These are phyloP conservation scores for Phytopythium ostracodes DNA, from an alignment of 352 stramenopile genomes.

Conservation along the genomic window DNA sequence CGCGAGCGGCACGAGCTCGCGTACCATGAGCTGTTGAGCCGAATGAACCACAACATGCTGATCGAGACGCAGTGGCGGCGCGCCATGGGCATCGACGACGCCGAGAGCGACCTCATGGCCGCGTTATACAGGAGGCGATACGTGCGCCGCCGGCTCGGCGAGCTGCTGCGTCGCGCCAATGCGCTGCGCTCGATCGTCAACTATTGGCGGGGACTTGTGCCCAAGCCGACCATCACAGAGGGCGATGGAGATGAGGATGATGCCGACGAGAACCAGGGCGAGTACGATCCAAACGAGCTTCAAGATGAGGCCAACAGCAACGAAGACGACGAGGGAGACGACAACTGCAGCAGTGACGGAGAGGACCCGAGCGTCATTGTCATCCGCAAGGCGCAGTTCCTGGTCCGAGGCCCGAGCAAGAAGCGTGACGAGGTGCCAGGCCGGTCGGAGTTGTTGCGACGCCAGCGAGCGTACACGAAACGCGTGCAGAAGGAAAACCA, in stretches of 20 bases:
- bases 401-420: neutral
- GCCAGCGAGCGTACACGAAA: slow-evolving; percentile 39
- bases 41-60: slow-evolving; percentile 55
- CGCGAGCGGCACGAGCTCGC: slow-evolving; percentile 31
- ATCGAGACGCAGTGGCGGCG: slow-evolving; percentile 64
- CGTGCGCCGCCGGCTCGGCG: slow-evolving; percentile 32
- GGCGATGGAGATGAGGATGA: neutral
- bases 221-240: slow-evolving; percentile 3
- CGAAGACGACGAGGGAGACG: neutral
- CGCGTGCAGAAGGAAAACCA: slow-evolving; percentile 34
- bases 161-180: slow-evolving; percentile 26
- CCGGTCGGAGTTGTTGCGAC: slow-evolving; percentile 27
- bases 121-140: slow-evolving; percentile 68
- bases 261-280: neutral
- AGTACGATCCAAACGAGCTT: neutral
- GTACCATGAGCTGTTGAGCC: slow-evolving; percentile 46
- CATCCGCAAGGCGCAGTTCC: neutral
- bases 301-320: neutral
- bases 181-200: slow-evolving; percentile 21
- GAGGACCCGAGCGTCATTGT: slow-evolving; percentile 15
- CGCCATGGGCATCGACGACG: slow-evolving; percentile 57
- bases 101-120: slow-evolving; percentile 43
- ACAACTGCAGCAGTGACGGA: neutral
- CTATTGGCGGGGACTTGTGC: slow-evolving; percentile 37
- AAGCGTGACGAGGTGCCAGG: slow-evolving; percentile 5